A percentile compares a stretch with the other conserved stretches of the same genome.
These are phyloP conservation scores for Solanum pennellii DNA, from an alignment of 257 asterid genomes.

Conservation along the genomic window DNA sequence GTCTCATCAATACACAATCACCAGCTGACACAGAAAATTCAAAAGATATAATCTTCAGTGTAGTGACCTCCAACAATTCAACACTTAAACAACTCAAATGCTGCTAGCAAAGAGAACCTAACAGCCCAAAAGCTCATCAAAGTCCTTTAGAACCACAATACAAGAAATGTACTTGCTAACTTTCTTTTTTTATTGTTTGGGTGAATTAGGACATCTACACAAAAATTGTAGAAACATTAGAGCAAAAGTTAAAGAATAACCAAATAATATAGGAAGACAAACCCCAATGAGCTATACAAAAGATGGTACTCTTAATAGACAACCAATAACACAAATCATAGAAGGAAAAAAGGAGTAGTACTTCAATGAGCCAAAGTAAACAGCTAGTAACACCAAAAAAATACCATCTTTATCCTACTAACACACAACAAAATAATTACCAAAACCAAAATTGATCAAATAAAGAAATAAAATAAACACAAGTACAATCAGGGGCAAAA, in stretches of 20 bases:
- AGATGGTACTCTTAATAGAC: neutral
- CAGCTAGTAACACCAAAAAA: neutral
- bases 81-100: neutral
- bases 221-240: neutral
- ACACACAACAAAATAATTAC: neutral
- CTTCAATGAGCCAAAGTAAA: neutral
- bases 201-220: neutral
- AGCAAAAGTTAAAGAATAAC: neutral
- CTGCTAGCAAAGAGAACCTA: neutral
- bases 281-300: neutral
- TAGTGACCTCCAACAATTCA: neutral
- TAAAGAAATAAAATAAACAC: neutral
- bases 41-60: neutral
- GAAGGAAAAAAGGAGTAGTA: neutral
- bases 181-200: neutral
- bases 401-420: neutral
- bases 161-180: neutral
- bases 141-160: neutral
- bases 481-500: neutral
- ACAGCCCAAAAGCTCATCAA: neutral
- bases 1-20: conserved; percentile 75
- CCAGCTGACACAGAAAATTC: conserved; percentile 39
- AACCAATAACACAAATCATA: neutral
- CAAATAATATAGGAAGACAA: neutral
- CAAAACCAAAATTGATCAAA: neutral